Evolutionary conservation across 2,329 filamentous ascomycete species (phyloP), one percentile per base, ranked within the genome.

Genomic region (Penicillium sp.): DNA sequence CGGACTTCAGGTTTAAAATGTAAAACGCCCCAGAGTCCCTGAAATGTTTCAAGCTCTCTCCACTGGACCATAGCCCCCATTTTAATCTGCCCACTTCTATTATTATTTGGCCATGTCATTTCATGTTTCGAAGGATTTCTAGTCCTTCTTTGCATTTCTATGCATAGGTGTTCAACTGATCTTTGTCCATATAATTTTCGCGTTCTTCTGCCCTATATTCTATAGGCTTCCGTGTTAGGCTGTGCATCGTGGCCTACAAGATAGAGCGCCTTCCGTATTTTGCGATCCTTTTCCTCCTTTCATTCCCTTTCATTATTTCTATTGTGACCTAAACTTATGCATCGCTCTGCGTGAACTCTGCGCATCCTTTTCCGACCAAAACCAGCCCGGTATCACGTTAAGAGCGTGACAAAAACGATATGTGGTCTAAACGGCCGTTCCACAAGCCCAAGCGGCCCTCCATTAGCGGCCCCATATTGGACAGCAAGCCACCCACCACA

Each of bases 401-500:
- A n/a, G 43, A 53, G 19, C 42, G 51, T 49, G 44, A 49, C 9
- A 28, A 57, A 40, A 60, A 49, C 66, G 73, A 57, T n/a, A 83
- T 84, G 82, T 84, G 81, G 81, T 81, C 82, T 68, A 79, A 80
- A 65, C 69, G 64, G 40, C 59, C 65, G 7, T 82, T 64, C 73
- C 79, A 68, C 73, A 76, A 66, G 62, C 74, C 75, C 60, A 78
- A 70, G 67, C 75, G 77, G 55, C 75, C 74, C n/a, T 50, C 38
- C 17, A 78, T 78, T 61, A 74, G 76, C 53, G 75, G 74, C 63
- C 76, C 79, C 33, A 74, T 77, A 42, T 69, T 78, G 50, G 72
- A 77, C 65, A 78, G 75, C 25, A 74, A 78, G 59, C 69, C 73
- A 46, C 70, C 72, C 48, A 68, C 73, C 48, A 66, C 69, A 42